phyloP scores from a whole-genome alignment of 768 basidiomycete genomes.

The Cystoderma amianthinum region DNA sequence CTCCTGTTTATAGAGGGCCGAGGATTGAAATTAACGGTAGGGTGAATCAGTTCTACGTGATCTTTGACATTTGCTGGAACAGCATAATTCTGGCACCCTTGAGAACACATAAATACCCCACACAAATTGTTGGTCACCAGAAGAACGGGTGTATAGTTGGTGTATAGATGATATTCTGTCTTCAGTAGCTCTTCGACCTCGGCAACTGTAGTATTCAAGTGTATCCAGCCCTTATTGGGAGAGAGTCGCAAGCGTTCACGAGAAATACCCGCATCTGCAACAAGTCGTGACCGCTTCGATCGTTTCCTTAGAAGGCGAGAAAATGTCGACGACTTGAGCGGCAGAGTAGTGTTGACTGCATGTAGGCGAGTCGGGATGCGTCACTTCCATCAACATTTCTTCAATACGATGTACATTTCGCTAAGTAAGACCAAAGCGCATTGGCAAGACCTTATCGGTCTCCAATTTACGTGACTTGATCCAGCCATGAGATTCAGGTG shows the following conservation, averaged over 20 bases:
- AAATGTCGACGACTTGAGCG: conserved; percentile 28
- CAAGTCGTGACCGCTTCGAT: conserved; percentile 30
- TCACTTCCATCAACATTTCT: conserved; percentile 31
- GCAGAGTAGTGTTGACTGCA: conserved; percentile 43
- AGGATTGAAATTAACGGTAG: conserved; percentile 33
- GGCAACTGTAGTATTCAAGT: conserved; percentile 28
- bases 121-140: conserved; percentile 34
- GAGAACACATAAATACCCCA: conserved; percentile 7
- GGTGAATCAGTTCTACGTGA: conserved; percentile 36
- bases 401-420: conserved; percentile 34
- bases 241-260: conserved; percentile 22
- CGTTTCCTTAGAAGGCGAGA: conserved; percentile 31
- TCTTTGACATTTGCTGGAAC: conserved; percentile 31
- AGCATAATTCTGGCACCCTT: conserved; percentile 32
- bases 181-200: conserved; percentile 33
- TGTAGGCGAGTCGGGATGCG: conserved; percentile 36
- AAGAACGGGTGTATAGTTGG: conserved; percentile 29
- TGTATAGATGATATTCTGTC: conserved; percentile 36
- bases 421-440: conserved; percentile 41
- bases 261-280: conserved; percentile 27
- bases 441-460: conserved; percentile 24
- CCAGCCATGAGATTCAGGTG: conserved; percentile 34
- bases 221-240: conserved; percentile 25
- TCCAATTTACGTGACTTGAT: conserved; percentile 24
- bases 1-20: conserved; percentile 7